A percentile compares a stretch with the other conserved stretches of the same genome.
Conservation (phyloP, 2,329 filamentous ascomycete species). For the Setomelanomma holmii region DNA sequence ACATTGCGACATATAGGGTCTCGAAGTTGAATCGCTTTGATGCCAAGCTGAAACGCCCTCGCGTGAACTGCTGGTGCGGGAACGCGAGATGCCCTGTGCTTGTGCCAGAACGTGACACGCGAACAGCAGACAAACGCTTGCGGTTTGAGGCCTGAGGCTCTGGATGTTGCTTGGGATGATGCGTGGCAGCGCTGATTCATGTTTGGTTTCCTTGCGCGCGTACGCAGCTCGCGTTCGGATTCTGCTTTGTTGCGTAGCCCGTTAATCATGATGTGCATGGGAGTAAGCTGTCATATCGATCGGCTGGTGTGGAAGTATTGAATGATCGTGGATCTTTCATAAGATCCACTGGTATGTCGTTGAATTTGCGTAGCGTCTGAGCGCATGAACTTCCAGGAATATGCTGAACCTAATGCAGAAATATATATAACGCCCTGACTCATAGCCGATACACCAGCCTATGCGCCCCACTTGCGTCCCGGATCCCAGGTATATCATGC, state of each 20-base stretch:
- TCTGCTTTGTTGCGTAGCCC: background rate
- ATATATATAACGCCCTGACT: constrained; percentile 19
- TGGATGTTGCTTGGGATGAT: constrained; percentile 13
- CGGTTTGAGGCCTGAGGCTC: constrained; percentile 9
- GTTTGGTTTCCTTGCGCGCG: background rate
- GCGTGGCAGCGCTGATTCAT: background rate
- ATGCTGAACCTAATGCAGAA: constrained; percentile 13
- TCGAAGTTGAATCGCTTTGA: constrained; percentile 5
- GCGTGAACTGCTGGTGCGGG: constrained; percentile 10
- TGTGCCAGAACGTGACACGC: constrained; percentile 16
- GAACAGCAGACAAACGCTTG: constrained; percentile 20
- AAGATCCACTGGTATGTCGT: constrained; percentile 13
- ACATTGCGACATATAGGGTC: constrained; percentile 21
- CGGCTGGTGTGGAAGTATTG: background rate
- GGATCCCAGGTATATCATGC: constrained; percentile 2
- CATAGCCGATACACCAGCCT: constrained; percentile 30
- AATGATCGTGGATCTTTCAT: background rate
- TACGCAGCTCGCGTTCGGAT: background rate
- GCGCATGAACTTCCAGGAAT: constrained; percentile 27
- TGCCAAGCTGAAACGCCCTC: constrained; percentile 21
- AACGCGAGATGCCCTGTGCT: background rate
- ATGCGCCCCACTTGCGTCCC: constrained; percentile 23
- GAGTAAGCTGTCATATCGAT: background rate
- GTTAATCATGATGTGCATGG: background rate
- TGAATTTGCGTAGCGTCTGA: constrained; percentile 31